These are phyloP conservation scores for Rhizoclosmatium globosum DNA, from an alignment of 192 early-diverging fungal species.

Conservation along the genomic window DNA sequence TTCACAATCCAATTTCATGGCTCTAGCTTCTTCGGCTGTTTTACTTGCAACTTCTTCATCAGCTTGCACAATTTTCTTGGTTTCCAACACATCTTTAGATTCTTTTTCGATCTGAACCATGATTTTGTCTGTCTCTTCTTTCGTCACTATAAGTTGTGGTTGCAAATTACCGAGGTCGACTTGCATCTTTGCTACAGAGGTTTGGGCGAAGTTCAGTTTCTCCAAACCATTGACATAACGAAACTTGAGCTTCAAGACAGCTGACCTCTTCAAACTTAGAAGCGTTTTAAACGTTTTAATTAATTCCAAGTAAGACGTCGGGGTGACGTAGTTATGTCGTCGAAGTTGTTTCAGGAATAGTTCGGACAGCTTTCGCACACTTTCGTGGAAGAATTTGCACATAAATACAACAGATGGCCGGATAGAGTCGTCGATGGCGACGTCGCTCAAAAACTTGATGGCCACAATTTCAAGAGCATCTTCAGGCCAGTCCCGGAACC, in stretches of 20 bases:
- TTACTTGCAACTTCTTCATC: slow-evolving; percentile 67
- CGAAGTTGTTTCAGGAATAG: slow-evolving; percentile 51
- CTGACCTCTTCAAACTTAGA: slow-evolving; percentile 49
- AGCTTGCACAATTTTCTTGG: slow-evolving; percentile 61
- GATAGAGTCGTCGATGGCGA: slow-evolving; percentile 58
- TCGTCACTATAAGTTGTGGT: slow-evolving; percentile 62
- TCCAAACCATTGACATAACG: slow-evolving; percentile 67
- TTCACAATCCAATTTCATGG: slow-evolving; percentile 69
- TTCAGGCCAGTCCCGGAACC: slow-evolving; percentile 70
- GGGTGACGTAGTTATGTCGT: slow-evolving; percentile 69
- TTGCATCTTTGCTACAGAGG: slow-evolving; percentile 67
- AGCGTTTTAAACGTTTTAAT: slow-evolving; percentile 66
- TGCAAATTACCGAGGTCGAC: slow-evolving; percentile 64
- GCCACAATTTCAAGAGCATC: slow-evolving; percentile 69
- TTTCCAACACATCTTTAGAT: slow-evolving; percentile 61
- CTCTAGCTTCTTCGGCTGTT: slow-evolving; percentile 62
- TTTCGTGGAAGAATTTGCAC: slow-evolving; percentile 70
- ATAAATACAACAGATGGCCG: slow-evolving; percentile 59
- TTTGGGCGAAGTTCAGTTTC: slow-evolving; percentile 66
- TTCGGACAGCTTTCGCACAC: slow-evolving; percentile 55
- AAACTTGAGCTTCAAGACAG: slow-evolving; percentile 56
- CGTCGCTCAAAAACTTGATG: slow-evolving; percentile 59
- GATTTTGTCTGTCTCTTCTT: slow-evolving; percentile 63
- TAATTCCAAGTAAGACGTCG: slow-evolving; percentile 67
- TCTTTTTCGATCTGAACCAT: slow-evolving; percentile 68